These are phyloP conservation scores for Arabidopsis thaliana DNA, from an alignment of 345 rosid genomes.

Conservation along the genomic window TAIR10.1 NC_003074.8:5003001-5003500, in stretches of 20 bases:
- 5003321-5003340: conserved; percentile 37
- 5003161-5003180: conserved; percentile 33
- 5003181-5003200: conserved; percentile 33
- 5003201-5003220: conserved; percentile 21
- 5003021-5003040: background rate
- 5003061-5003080: background rate
- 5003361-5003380: conserved; percentile 37
- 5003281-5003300: conserved; percentile 29
- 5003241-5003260: conserved; percentile 30
- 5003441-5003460: conserved; percentile 35
- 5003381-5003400: conserved; percentile 39
- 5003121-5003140: conserved; percentile 14
- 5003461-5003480: conserved; percentile 43
- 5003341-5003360: conserved; percentile 24
- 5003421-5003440: conserved; percentile 19
- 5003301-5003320: conserved; percentile 43
- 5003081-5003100: background rate
- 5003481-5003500: conserved; percentile 31
- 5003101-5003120: conserved; percentile 13
- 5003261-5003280: conserved; percentile 40
- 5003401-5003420: conserved; percentile 34
- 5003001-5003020: background rate
- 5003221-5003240: conserved; percentile 33
- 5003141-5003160: conserved; percentile 35
- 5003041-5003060: background rate